A percentile compares a stretch with the other conserved stretches of the same genome.
Evolutionary conservation across 2,329 filamentous ascomycete genomes (phyloP).

Genomic region (Cercospora zeina): DNA sequence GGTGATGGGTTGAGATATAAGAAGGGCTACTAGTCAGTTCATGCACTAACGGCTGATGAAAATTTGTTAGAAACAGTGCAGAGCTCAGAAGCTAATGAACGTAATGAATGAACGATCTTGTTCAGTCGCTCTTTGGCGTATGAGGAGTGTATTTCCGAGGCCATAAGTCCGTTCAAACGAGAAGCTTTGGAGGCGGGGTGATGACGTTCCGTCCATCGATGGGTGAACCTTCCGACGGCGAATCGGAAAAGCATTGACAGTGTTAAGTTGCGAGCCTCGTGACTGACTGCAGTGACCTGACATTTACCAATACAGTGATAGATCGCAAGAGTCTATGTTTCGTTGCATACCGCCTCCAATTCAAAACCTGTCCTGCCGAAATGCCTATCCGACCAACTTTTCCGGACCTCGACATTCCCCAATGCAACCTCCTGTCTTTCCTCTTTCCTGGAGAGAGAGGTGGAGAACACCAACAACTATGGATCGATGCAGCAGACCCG

Average conservation of each 20-base stretch:
- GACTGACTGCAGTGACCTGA: neutral
- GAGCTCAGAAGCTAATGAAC: neutral
- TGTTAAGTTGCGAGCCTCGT: neutral
- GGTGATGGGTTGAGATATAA: constrained; percentile 42
- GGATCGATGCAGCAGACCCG: constrained; percentile 18
- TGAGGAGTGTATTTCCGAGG: too few species aligned
- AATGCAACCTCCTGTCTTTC: constrained; percentile 20
- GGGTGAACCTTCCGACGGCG: neutral
- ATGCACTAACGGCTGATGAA: neutral
- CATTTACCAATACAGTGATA: neutral
- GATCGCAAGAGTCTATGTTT: neutral
- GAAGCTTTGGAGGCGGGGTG: neutral
- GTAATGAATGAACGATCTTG: neutral
- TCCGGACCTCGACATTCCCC: constrained; percentile 8
- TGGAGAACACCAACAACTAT: constrained; percentile 15
- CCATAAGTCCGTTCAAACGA: neutral
- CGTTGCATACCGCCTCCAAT: neutral
- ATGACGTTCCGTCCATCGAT: neutral
- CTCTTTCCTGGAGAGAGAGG: constrained; percentile 14
- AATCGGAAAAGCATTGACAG: neutral
- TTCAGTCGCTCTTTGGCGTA: constrained; percentile 3
- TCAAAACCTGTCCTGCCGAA: neutral
- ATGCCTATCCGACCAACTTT: constrained; percentile 18
- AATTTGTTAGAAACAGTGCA: neutral
- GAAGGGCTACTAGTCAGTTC: neutral